These are phyloP conservation scores for Microsporum canis DNA, from an alignment of 2,329 filamentous ascomycete species.

Conservation along the genomic window DNA sequence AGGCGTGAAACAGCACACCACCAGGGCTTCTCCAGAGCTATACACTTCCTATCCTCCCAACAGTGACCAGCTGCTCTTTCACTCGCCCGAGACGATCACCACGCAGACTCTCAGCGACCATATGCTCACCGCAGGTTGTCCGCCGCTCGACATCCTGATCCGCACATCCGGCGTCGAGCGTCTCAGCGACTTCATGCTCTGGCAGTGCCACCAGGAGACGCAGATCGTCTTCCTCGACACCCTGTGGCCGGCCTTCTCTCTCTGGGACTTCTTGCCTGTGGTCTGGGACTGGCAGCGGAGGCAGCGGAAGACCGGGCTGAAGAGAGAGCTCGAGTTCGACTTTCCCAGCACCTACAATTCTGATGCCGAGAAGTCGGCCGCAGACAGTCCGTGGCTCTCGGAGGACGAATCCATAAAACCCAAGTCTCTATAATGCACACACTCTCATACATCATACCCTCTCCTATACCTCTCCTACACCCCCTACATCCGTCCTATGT, in stretches of 20 bases:
- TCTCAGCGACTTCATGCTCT: slow-evolving; percentile 95
- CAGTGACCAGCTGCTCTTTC: slow-evolving; percentile 31
- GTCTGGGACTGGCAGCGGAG: slow-evolving; percentile 77
- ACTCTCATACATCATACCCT: neutral
- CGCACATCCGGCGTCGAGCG: slow-evolving; percentile 87
- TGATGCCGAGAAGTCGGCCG: neutral
- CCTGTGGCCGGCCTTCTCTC: slow-evolving; percentile 90
- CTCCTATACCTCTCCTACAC: neutral
- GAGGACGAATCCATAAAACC: neutral
- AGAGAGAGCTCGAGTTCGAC: slow-evolving; percentile 2
- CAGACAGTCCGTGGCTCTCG: neutral
- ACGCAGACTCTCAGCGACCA: slow-evolving; percentile 69
- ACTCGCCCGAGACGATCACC: slow-evolving; percentile 83
- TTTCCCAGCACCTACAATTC: neutral
- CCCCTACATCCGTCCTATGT: neutral
- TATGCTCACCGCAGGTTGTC: slow-evolving; percentile 75
- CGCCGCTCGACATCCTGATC: slow-evolving; percentile 81
- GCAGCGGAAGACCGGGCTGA: slow-evolving; percentile 38
- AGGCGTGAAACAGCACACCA: slow-evolving; percentile 18
- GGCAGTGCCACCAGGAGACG: slow-evolving; percentile 90
- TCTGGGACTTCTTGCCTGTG: slow-evolving; percentile 87
- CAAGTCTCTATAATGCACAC: neutral
- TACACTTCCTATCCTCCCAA: slow-evolving; percentile 17
- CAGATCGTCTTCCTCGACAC: slow-evolving; percentile 87
- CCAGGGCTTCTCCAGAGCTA: slow-evolving; percentile 5